Percentiles rank a stretch among this genome's conserved stretches.
Conservation (phyloP, 1,284 basidiomycete genomes). For the Leucoagaricus sp. region DNA sequence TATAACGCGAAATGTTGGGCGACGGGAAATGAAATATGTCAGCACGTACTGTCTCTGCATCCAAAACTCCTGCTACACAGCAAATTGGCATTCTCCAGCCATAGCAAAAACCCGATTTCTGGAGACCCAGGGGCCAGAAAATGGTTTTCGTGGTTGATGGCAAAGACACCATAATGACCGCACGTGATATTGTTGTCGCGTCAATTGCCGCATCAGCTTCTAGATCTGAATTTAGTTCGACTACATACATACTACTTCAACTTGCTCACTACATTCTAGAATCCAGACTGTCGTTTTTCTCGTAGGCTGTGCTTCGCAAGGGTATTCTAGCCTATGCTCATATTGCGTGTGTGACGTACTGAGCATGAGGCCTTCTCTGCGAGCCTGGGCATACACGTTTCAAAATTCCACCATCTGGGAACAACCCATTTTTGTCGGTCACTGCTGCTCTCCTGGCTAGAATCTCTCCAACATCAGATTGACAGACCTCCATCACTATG, state of each 20-base stretch:
- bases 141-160: slow-evolving; percentile 33
- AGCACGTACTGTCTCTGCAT: slow-evolving; percentile 31
- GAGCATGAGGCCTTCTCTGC: too few species aligned
- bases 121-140: slow-evolving; percentile 50
- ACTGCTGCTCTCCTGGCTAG: neutral
- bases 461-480: neutral
- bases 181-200: neutral
- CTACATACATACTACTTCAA: too few species aligned
- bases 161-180: slow-evolving; percentile 2
- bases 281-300: too few species aligned
- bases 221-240: too few species aligned
- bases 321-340: too few species aligned
- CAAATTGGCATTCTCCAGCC: slow-evolving; percentile 49
- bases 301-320: too few species aligned
- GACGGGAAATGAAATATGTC: neutral
- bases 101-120: slow-evolving; percentile 47
- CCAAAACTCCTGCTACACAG: slow-evolving; percentile 54
- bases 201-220: too few species aligned
- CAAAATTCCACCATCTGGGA: too few species aligned
- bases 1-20: slow-evolving; percentile 11
- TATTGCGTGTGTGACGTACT: neutral
- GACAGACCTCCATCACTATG: neutral
- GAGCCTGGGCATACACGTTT: too few species aligned
- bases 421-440: slow-evolving; percentile 2
- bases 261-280: too few species aligned